Base-by-base conservation (phyloP, 257 asterid genomes). In the Solanum neorickii region DNA sequence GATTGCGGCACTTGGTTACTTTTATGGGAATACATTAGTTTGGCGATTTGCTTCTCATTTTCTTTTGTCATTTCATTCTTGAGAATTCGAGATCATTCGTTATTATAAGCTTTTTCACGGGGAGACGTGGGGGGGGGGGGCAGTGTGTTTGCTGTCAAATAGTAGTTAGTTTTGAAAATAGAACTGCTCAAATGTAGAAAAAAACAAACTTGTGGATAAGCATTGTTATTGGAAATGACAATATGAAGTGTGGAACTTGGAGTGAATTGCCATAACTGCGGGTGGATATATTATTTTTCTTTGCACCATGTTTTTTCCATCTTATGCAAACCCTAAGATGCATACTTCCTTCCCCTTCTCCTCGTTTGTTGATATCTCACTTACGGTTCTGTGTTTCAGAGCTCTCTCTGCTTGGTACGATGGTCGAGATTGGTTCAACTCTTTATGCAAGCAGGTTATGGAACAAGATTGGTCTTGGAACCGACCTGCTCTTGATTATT, bases 381-480 rank as follows among this genome's bases (percentile, higher is more conserved):
- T 52, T 25, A 25, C 25, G 14, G n/a, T 76, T 69, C 44, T 39
- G 8, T 52, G 78, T 90, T 85, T 83, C 91, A 97, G 99, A 88
- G 99, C 99, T 82, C 84, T 97, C 83, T 86, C 98, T 46, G 94
- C 95, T 88, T 96, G 99, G 98, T 92, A 92, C 27, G 96, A 96
- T 33, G 91, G 93, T 70, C 96, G 97, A 90, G 98, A 94, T 56
- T 97, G 98, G 99, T 95, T 96, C 90, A 87, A 95, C 87, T 87
- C 95, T 3, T 86, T 97, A 85, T 95, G 99, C 93, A 95, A 92
- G 87, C 91, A 92, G 31, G 98, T 96, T 52, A 97, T 97, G 99
- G 98, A 96, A 93, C 99, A 97, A 90, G 99, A 97, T 78, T 97
- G 99, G 99, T 95, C 99, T 3, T 97, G 99, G 99, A 97, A 97